These are phyloP conservation scores for Vaccinium corymbosum DNA, from an alignment of 148 eudicot genomes.

Conservation along the genomic window DNA sequence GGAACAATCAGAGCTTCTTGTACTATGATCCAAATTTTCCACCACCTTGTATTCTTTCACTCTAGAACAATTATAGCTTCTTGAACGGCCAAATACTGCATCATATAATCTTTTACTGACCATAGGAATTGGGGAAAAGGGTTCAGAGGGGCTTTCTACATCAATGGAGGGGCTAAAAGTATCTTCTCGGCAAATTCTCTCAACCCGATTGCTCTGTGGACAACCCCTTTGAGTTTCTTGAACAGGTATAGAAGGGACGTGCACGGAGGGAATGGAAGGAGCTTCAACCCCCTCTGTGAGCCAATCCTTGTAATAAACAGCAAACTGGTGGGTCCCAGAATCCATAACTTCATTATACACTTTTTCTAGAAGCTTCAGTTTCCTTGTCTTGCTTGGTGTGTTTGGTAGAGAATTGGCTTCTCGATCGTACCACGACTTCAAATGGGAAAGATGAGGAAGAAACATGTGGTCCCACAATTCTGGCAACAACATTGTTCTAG, in stretches of 20 bases:
- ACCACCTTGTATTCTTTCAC: slow-evolving; percentile 20
- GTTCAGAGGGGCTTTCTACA: slow-evolving; percentile 18
- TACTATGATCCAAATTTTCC: slow-evolving; percentile 11
- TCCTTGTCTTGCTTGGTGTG: slow-evolving; percentile 30
- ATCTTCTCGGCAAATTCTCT: not conserved
- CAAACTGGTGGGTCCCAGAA: slow-evolving; percentile 45
- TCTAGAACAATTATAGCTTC: slow-evolving; percentile 8
- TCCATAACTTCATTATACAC: slow-evolving; percentile 42
- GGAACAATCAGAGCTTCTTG: too few relatives aligned
- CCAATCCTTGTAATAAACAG: slow-evolving; percentile 54
- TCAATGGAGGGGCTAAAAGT: not conserved
- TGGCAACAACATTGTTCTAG: slow-evolving; percentile 38
- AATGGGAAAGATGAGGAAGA: slow-evolving; percentile 44
- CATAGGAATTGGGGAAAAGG: slow-evolving; percentile 32
- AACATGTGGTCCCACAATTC: slow-evolving; percentile 46
- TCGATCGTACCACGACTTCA: slow-evolving; percentile 38
- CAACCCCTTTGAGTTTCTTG: slow-evolving; percentile 12
- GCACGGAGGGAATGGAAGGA: slow-evolving; percentile 41
- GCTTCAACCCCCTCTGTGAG: slow-evolving; percentile 44
- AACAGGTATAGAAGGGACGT: slow-evolving; percentile 35
- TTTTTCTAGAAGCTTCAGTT: slow-evolving; percentile 41
- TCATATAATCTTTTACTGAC: slow-evolving; percentile 45
- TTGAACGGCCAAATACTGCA: slow-evolving; percentile 31
- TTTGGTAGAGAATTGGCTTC: slow-evolving; percentile 30
- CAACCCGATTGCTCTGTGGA: slow-evolving; percentile 14